A percentile compares a stretch with the other conserved stretches of the same genome.
Conservation (phyloP, 192 early-diverging fungal species). For the Lobulomyces angularis region DNA sequence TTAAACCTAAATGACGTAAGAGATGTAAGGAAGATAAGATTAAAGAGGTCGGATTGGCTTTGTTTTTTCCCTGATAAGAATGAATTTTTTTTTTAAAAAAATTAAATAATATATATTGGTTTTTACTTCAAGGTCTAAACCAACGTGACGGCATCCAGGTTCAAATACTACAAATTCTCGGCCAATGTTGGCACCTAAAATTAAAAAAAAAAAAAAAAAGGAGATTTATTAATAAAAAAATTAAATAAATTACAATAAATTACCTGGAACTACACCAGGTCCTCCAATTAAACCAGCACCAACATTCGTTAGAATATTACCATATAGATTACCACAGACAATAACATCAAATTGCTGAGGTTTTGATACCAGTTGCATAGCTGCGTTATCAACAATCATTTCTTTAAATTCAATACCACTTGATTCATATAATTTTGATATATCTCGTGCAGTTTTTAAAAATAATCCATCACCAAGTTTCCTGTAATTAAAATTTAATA, state of each 20-base stretch:
- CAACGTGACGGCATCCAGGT: slow-evolving; percentile 96
- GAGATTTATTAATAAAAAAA: too few species aligned
- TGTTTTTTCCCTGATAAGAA: slow-evolving; percentile 65
- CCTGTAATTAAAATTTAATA: slow-evolving; percentile 23
- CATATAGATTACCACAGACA: slow-evolving; percentile 99
- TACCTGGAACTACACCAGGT: slow-evolving; percentile 89
- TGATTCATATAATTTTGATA: slow-evolving; percentile 83
- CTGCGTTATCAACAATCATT: slow-evolving; percentile 99
- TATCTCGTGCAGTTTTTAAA: slow-evolving; percentile 89
- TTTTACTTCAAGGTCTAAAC: slow-evolving; percentile 66
- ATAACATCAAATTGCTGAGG: slow-evolving; percentile 99
- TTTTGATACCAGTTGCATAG: slow-evolving; percentile 98
- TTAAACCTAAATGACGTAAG: slow-evolving; percentile 86
- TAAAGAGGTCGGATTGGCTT: slow-evolving; percentile 90
- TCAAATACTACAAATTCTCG: slow-evolving; percentile 95
- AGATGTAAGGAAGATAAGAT: slow-evolving; percentile 88
- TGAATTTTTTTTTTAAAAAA: slow-evolving; percentile 5
- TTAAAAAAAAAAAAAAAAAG: too few species aligned
- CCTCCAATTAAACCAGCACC: slow-evolving; percentile 94
- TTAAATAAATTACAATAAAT: too few species aligned
- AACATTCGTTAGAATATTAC: slow-evolving; percentile 97
- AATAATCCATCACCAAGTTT: slow-evolving; percentile 98
- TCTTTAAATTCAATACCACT: slow-evolving; percentile 86
- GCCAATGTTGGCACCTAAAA: slow-evolving; percentile 97
- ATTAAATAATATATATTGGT: not conserved